Evolutionary conservation across 192 early-diverging fungal genomes (phyloP), one percentile per base, ranked within the genome.

Genomic region (Spinellus fusiger): DNA sequence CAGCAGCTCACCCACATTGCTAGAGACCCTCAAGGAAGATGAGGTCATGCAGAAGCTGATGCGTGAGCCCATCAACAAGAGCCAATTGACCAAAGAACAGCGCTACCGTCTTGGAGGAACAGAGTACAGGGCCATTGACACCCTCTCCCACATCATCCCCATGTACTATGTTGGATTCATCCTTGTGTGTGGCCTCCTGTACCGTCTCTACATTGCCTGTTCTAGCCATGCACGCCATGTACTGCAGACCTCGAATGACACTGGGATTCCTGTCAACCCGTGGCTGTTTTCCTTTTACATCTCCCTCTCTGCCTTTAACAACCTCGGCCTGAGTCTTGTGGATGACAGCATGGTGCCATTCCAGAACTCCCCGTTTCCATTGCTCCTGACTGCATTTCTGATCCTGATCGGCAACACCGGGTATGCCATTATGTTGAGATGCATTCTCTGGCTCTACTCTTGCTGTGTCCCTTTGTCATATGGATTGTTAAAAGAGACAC

Each of bases 251-350:
- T 57, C 65, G 6, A 72, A 72, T 37, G 23, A 29, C 5, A 49
- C 12, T 5, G 48, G 34, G 0, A n/a, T n/a, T n/a, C 60, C 70
- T 1, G 51, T 72, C 4, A 44, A 72, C 33, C 60, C 54, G 0
- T 72, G 70, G 70, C 62, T 53, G 29, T 57, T 72, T 15, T 72
- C 70, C 31, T 62, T 72, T 20, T 72, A 66, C 25, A 37, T 60
- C 22, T 46, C 46, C 27, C 1, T 72, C 4, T 61, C 70, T 10
- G 28, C 59, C 5, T 63, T 66, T 22, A 62, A 66, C 16, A 72
- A 72, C 29, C 31, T 66, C 13, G 70, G 70, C 23, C 9, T 72
- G 7, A 52, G 38, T 26, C 70, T 53, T 35, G 28, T 72, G n/a
- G 70, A 72, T 48, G 61, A 59, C 1, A 63, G 60, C 28, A 60